These are phyloP conservation scores for Penicillium pulvis DNA, from an alignment of 495 filamentous ascomycete genomes.

Conservation along the genomic window DNA sequence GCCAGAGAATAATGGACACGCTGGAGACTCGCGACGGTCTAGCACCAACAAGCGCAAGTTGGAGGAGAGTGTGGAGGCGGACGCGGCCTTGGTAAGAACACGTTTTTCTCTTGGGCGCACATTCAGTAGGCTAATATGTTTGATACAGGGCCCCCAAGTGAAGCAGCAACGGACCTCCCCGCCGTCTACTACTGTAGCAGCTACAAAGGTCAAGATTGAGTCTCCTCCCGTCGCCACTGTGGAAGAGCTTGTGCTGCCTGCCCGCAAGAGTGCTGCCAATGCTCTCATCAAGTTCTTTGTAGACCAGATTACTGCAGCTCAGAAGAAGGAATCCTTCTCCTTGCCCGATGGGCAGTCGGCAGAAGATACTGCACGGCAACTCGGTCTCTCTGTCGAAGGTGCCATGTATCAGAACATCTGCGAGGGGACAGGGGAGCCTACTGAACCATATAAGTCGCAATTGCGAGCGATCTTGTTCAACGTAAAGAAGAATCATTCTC, in stretches of 20 bases:
- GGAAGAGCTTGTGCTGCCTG: constrained; percentile 47
- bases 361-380: constrained; percentile 53
- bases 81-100: constrained; percentile 31
- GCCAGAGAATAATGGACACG: constrained; percentile 36
- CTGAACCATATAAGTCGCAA: constrained; percentile 56
- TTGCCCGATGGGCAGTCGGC: constrained; percentile 55
- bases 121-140: constrained; percentile 16
- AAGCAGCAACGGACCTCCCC: constrained; percentile 46
- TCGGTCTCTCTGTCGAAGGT: constrained; percentile 75
- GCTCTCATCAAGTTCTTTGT: constrained; percentile 57
- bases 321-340: constrained; percentile 51
- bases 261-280: constrained; percentile 52
- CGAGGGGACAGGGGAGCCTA: constrained; percentile 50
- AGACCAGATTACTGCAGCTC: constrained; percentile 51
- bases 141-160: constrained; percentile 37
- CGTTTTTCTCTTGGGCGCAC: not conserved
- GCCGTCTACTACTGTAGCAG: constrained; percentile 18
- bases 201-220: constrained; percentile 37
- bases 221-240: constrained; percentile 23
- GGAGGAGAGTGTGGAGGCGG: constrained; percentile 40
- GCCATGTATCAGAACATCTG: constrained; percentile 61
- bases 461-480: constrained; percentile 73
- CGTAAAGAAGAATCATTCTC: constrained; percentile 79
- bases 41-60: constrained; percentile 50
- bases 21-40: constrained; percentile 28